A percentile compares a stretch with the other conserved stretches of the same genome.
Conservation (phyloP, 768 basidiomycete genomes). For the Cystofilobasidium capitatum region DNA sequence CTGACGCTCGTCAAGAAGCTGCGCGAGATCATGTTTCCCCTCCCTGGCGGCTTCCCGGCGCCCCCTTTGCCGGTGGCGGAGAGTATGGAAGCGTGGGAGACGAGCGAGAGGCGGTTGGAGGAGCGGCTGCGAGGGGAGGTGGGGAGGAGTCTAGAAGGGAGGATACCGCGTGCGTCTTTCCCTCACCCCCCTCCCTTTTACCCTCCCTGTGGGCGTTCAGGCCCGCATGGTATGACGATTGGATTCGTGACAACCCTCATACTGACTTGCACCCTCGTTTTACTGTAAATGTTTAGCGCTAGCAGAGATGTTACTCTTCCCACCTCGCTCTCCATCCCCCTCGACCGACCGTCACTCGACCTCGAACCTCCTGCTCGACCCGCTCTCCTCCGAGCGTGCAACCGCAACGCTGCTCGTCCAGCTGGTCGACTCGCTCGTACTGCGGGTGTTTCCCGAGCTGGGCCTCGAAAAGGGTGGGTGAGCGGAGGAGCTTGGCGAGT, state of each 20-base stretch:
- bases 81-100: too few relatives aligned
- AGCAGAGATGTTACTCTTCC: neutral
- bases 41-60: neutral
- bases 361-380: neutral
- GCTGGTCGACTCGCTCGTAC: neutral
- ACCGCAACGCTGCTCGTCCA: neutral
- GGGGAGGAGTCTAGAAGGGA: neutral
- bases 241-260: too few relatives aligned
- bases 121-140: neutral
- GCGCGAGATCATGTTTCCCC: slow-evolving; percentile 69
- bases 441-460: neutral
- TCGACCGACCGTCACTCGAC: neutral
- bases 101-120: too few relatives aligned
- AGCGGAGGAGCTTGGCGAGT: too few relatives aligned
- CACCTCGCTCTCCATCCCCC: neutral
- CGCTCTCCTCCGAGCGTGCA: neutral
- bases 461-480: neutral
- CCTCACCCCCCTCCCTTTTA: neutral
- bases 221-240: too few relatives aligned
- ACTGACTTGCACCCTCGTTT: too few relatives aligned
- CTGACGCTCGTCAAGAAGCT: slow-evolving; percentile 49
- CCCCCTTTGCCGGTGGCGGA: neutral
- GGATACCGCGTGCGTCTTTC: neutral
- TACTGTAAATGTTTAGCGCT: neutral
- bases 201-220: too few relatives aligned